These are phyloP conservation scores for Colletotrichum endophyticum DNA, from an alignment of 2,329 filamentous ascomycete genomes.

Conservation along the genomic window DNA sequence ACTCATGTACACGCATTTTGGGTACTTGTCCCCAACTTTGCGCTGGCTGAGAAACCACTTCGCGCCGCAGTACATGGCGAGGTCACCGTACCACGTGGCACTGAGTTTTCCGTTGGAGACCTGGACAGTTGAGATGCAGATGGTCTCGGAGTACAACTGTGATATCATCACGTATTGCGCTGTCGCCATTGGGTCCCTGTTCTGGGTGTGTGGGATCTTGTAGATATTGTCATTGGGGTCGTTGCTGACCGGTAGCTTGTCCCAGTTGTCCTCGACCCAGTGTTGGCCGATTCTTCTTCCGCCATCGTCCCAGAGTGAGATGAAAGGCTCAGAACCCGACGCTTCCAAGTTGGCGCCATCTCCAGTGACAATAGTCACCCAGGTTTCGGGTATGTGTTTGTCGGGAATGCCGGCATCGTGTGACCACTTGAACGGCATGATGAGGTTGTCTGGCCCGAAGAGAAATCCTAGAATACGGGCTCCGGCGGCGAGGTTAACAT, in stretches of 20 bases:
- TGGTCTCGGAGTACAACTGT: slow-evolving; percentile 21
- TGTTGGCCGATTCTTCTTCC: slow-evolving; percentile 18
- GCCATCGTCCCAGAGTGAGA: slow-evolving; percentile 23
- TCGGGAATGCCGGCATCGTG: background rate
- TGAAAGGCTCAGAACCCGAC: slow-evolving; percentile 17
- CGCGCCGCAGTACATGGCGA: slow-evolving; percentile 23
- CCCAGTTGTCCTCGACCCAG: background rate
- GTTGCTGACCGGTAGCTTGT: background rate
- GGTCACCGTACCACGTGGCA: slow-evolving; percentile 24
- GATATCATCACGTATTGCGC: slow-evolving; percentile 18
- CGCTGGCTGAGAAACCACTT: slow-evolving; percentile 26
- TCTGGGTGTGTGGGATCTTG: slow-evolving; percentile 16
- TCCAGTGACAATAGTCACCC: background rate
- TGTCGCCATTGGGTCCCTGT: slow-evolving; percentile 7
- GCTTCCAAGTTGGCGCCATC: background rate
- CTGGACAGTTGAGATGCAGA: slow-evolving; percentile 25
- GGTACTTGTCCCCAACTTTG: slow-evolving; percentile 9
- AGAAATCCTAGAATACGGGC: background rate
- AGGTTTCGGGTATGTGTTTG: background rate
- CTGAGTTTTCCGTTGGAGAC: slow-evolving; percentile 21
- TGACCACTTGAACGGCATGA: background rate
- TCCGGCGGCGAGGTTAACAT: background rate
- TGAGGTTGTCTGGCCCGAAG: background rate
- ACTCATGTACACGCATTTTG: slow-evolving; percentile 26
- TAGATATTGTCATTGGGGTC: background rate